Base-by-base conservation (phyloP, 179 eudicot genomes). In the Nepenthes alata region DNA sequence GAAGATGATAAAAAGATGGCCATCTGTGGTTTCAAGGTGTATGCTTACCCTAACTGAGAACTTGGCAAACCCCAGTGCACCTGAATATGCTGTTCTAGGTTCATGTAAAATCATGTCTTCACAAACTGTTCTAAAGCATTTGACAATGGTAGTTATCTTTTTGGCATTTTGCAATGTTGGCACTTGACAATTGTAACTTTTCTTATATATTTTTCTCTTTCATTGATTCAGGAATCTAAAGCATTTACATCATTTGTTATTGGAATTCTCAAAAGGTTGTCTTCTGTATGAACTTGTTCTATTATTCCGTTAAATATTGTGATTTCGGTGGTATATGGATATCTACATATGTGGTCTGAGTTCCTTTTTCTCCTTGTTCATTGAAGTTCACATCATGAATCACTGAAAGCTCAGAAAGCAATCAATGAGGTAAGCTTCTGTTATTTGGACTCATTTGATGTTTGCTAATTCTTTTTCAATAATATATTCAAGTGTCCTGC, bases 1-100 rank as follows among this genome's bases (percentile, higher is more conserved):
- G 63, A 94, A 90, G 82, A 77, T 87, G 85, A 77, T 94, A 57
- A 94, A 85, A 72, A 78, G 97, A 70, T 94, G 99, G 99, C 99
- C 96, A n/a, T 77, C 83, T 16, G 75, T 85, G 79, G 74, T 80
- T 70, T 82, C 97, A 55, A 81, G 79, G 71, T 85, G 87, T 73
- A 85, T 90, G 65, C 74, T 75, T 64, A 66, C 72, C 47, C 76
- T 90, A 65, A 66, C 83, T 34, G 89, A 87, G 61, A 87, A 82
- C 73, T 73, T 94, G 65, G 70, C 77, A 72, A 68, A 81, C 60
- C 77, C 94, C 38, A 71, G 74, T 59, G 70, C 90, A 68, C 97
- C 91, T 70, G 99, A 94, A 74, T 70, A 81, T 70, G 85, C 77
- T 36, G 94, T 94, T 63, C 85, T 90, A 60, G 99, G 99, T 68